Conservation (phyloP, 371 early-diverging fungal species). For the Lichtheimia ornata region DNA sequence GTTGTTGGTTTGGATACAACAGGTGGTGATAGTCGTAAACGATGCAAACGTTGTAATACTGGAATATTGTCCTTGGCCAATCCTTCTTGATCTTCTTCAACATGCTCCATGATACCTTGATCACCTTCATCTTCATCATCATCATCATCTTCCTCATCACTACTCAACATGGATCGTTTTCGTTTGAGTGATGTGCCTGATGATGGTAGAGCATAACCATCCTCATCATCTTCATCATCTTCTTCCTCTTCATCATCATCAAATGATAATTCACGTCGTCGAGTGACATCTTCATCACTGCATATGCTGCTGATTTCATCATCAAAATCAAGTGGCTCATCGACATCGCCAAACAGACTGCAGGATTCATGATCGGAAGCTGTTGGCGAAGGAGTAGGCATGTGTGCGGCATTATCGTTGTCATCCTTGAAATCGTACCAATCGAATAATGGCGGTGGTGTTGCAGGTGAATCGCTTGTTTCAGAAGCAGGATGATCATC, state of each 20-base stretch:
- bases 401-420: slow-evolving; percentile 7
- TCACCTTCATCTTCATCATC: slow-evolving; percentile 4
- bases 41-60: slow-evolving; percentile 12
- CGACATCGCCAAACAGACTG: slow-evolving; percentile 4
- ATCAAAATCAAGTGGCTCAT: slow-evolving; percentile 1
- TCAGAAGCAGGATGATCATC: too few species aligned
- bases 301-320: background rate
- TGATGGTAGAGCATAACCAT: background rate
- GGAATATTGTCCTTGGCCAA: background rate
- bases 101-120: background rate
- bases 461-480: too few species aligned
- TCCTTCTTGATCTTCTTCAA: slow-evolving; percentile 7
- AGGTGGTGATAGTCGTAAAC: slow-evolving; percentile 3
- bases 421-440: slow-evolving; percentile 13
- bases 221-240: slow-evolving; percentile 2
- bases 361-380: slow-evolving; percentile 9
- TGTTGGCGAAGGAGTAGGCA: slow-evolving; percentile 13
- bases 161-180: slow-evolving; percentile 5
- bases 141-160: background rate
- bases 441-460: background rate
- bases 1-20: background rate
- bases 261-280: slow-evolving; percentile 4
- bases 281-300: background rate
- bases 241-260: slow-evolving; percentile 2
- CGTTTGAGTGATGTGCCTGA: slow-evolving; percentile 9